These are phyloP conservation scores for Trichoderma gracile DNA, from an alignment of 2,329 filamentous ascomycete species.

Conservation along the genomic window DNA sequence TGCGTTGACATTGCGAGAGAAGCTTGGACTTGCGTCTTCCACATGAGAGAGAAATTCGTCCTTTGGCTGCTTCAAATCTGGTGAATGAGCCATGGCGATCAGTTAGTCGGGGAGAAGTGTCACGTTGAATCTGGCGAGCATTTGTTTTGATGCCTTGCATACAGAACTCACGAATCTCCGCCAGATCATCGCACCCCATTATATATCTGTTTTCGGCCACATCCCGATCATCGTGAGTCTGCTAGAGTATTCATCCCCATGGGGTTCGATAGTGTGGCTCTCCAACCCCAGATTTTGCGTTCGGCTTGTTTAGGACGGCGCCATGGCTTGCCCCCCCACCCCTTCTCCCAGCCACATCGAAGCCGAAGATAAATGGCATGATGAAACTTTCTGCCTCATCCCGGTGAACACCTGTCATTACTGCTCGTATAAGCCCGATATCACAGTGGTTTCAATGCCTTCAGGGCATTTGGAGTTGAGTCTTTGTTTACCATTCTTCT, in stretches of 20 bases:
- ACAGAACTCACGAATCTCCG: neutral
- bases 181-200: neutral
- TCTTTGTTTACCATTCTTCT: no score
- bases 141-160: neutral
- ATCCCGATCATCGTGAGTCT: neutral
- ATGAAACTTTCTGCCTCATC: neutral
- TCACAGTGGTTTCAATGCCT: no score
- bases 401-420: no score
- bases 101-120: no score
- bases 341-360: conserved; percentile 16
- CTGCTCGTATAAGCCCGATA: neutral
- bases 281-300: conserved; percentile 11
- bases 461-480: no score
- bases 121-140: neutral
- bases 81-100: conserved; percentile 10
- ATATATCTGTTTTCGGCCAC: neutral
- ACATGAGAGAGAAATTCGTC: conserved; percentile 31
- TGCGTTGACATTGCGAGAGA: conserved; percentile 38
- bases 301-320: conserved; percentile 5
- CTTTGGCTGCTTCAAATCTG: conserved; percentile 27
- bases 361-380: conserved; percentile 5
- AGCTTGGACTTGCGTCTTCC: conserved; percentile 29
- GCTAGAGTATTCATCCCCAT: neutral
- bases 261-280: conserved; percentile 15
- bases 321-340: conserved; percentile 4